These are phyloP conservation scores for Cladosporium sp. DNA, from an alignment of 2,329 filamentous ascomycete genomes.

Conservation along the genomic window DNA sequence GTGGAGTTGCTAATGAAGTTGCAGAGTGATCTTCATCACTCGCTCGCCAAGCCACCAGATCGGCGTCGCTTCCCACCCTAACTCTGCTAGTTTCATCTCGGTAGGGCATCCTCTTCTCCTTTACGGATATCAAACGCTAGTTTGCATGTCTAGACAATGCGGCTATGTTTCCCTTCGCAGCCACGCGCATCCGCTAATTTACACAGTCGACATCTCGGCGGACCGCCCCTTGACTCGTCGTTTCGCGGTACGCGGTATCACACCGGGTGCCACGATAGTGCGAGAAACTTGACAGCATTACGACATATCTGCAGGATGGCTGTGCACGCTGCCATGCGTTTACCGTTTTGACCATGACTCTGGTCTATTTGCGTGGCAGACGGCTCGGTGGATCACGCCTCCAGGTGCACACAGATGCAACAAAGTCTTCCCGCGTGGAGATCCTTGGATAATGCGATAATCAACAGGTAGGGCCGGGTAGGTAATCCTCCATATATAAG, in stretches of 20 bases:
- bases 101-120: slow-evolving; percentile 11
- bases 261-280: neutral
- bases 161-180: neutral
- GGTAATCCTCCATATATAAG: neutral
- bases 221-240: neutral
- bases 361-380: slow-evolving; percentile 1
- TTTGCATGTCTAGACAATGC: neutral
- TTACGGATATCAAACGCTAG: slow-evolving; percentile 8
- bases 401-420: neutral
- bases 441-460: neutral
- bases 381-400: neutral
- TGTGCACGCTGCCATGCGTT: slow-evolving; percentile 2
- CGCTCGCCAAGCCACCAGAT: slow-evolving; percentile 8
- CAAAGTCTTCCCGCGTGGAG: slow-evolving; percentile 2
- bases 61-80: neutral
- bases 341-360: slow-evolving; percentile 1
- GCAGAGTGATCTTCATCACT: neutral
- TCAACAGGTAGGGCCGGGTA: neutral
- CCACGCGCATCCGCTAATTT: slow-evolving; percentile 3
- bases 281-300: neutral
- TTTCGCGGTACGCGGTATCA: slow-evolving; percentile 1
- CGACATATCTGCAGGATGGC: neutral
- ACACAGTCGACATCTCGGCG: neutral
- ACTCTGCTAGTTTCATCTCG: slow-evolving; percentile 18
- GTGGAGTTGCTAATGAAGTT: slow-evolving; percentile 13